A percentile compares a stretch with the other conserved stretches of the same genome.
These are phyloP conservation scores for Phytophthora pini DNA, from an alignment of 352 stramenopile genomes.

Conservation along the genomic window DNA sequence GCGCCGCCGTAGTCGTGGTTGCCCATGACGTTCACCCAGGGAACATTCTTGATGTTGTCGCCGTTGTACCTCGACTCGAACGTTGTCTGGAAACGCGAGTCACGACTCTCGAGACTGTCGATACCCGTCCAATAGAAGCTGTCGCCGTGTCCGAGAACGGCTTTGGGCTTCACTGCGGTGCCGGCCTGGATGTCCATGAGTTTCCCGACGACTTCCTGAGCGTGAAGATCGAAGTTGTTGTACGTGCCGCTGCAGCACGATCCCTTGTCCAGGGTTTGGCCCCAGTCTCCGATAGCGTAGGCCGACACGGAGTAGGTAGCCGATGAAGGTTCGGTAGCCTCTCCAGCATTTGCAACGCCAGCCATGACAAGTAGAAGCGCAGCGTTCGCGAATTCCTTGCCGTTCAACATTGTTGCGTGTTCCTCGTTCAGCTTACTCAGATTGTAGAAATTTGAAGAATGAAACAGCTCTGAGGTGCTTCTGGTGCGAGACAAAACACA, in stretches of 20 bases:
- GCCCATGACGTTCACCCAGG: conserved; percentile 20
- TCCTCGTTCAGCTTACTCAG: background rate
- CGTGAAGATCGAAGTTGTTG: conserved; percentile 38
- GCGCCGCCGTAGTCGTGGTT: conserved; percentile 23
- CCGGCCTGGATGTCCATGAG: conserved; percentile 44
- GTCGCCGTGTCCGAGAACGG: conserved; percentile 13
- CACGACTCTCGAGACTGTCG: conserved; percentile 16
- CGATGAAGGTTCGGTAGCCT: background rate
- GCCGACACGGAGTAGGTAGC: conserved; percentile 6
- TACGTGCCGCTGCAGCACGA: conserved; percentile 45
- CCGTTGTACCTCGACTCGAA: conserved; percentile 10
- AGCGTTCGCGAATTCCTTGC: conserved; percentile 10
- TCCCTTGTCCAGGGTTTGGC: conserved; percentile 30
- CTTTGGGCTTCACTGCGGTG: conserved; percentile 44
- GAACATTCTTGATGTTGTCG: conserved; percentile 18
- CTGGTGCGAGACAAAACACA: background rate
- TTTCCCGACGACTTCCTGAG: conserved; percentile 34
- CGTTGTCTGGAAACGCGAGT: conserved; percentile 14
- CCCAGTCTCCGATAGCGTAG: conserved; percentile 53
- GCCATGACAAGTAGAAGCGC: background rate
- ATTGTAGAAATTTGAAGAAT: conserved; percentile 9
- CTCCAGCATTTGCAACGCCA: background rate
- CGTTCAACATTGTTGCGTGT: conserved; percentile 3
- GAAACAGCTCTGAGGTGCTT: background rate
- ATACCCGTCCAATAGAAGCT: conserved; percentile 26